Percentiles rank a stretch among this genome's conserved stretches.
Conservation (phyloP, 768 basidiomycete species). For the Macrolepiota fuliginosa region DNA sequence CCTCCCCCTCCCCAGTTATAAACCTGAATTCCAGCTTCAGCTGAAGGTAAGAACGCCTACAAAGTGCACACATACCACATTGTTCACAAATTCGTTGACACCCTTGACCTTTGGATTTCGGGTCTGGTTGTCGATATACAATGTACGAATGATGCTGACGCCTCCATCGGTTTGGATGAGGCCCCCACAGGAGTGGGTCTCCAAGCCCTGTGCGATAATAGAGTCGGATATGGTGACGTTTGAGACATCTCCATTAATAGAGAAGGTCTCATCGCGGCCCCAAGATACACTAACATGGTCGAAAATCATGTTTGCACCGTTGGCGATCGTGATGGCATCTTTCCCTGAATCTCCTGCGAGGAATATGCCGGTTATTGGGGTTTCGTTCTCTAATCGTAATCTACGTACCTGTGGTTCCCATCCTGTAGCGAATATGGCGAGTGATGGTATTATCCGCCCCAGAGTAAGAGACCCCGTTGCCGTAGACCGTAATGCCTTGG, state of each 20-base stretch:
- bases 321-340: slow-evolving; percentile 32
- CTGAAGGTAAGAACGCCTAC: neutral
- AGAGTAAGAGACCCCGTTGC: slow-evolving; percentile 32
- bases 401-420: slow-evolving; percentile 26
- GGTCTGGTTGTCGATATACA: slow-evolving; percentile 37
- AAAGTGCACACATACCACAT: slow-evolving; percentile 25
- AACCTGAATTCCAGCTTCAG: slow-evolving; percentile 16
- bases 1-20: slow-evolving; percentile 34
- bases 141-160: slow-evolving; percentile 31
- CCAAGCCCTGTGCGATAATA: slow-evolving; percentile 35
- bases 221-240: slow-evolving; percentile 34
- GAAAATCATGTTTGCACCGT: slow-evolving; percentile 34
- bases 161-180: slow-evolving; percentile 34
- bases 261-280: slow-evolving; percentile 34
- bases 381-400: neutral
- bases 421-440: slow-evolving; percentile 26
- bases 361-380: neutral
- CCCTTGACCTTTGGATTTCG: slow-evolving; percentile 36
- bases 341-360: slow-evolving; percentile 29
- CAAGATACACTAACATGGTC: slow-evolving; percentile 34
- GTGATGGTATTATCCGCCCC: slow-evolving; percentile 28
- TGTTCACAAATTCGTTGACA: slow-evolving; percentile 34
- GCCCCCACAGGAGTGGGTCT: slow-evolving; percentile 34
- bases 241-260: slow-evolving; percentile 34
- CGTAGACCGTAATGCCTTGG: slow-evolving; percentile 35